A percentile compares a stretch with the other conserved stretches of the same genome.
These are phyloP conservation scores for Alternaria rosae DNA, from an alignment of 2,329 filamentous ascomycete species.

Conservation along the genomic window DNA sequence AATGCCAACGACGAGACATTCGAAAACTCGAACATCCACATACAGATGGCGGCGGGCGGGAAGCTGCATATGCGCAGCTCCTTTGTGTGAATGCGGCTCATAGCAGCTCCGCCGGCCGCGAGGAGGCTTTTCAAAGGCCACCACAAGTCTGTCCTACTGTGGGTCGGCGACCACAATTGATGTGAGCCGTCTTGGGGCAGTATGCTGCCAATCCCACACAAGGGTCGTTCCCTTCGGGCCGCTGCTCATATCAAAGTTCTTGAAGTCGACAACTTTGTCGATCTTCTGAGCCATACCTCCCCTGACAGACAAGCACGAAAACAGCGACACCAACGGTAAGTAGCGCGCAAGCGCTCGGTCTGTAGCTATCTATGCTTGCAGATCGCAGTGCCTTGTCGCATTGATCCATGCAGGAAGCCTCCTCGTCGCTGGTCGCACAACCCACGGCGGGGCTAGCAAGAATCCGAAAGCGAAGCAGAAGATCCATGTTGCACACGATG, in stretches of 20 bases:
- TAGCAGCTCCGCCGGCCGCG: background rate
- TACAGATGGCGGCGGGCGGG: background rate
- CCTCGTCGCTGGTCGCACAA: constrained; percentile 8
- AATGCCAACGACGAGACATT: background rate
- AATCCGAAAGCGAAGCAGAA: constrained; percentile 13
- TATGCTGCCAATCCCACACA: background rate
- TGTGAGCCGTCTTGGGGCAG: background rate
- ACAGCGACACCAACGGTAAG: background rate
- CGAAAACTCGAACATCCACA: background rate
- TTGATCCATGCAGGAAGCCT: constrained; percentile 1
- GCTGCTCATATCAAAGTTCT: background rate
- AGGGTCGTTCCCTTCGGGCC: background rate
- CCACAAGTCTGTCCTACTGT: background rate
- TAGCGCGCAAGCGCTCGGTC: background rate
- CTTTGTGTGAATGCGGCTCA: background rate
- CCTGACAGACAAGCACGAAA: background rate
- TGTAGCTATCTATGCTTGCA: background rate
- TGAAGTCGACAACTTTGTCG: background rate
- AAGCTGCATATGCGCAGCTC: background rate
- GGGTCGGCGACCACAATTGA: background rate
- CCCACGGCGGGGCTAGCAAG: background rate
- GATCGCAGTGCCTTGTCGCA: background rate
- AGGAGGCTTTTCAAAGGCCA: background rate
- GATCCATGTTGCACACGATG: constrained; percentile 1
- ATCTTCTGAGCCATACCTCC: background rate